A percentile compares a stretch with the other conserved stretches of the same genome.
These are phyloP conservation scores for Tetrahymena malaccensis DNA, from an alignment of 73 alveolate species.

Conservation along the genomic window DNA sequence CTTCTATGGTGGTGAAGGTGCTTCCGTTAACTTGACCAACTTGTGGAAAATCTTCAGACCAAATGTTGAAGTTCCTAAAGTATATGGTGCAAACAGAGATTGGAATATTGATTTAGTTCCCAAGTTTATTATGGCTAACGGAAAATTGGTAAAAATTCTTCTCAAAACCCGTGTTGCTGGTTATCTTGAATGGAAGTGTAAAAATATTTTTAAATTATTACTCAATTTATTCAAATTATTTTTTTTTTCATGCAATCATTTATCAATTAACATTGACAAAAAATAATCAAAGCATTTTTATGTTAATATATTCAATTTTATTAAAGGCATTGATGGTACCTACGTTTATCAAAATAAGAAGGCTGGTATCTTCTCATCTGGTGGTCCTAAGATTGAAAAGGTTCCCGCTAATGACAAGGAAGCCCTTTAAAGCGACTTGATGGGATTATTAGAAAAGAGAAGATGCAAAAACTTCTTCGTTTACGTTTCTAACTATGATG, in stretches of 20 bases:
- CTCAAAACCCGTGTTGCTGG: constrained; percentile 84
- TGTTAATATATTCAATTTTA: background rate
- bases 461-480: constrained; percentile 93
- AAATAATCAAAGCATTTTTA: too few species aligned
- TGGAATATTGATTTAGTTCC: constrained; percentile 98
- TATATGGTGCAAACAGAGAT: constrained; percentile 83
- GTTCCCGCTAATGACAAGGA: constrained; percentile 94
- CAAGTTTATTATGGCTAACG: constrained; percentile 97
- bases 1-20: constrained; percentile 95
- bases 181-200: constrained; percentile 73
- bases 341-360: constrained; percentile 41
- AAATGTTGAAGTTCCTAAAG: constrained; percentile 74
- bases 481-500: constrained; percentile 79
- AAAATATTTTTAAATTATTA: background rate
- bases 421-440: constrained; percentile 89
- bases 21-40: constrained; percentile 92
- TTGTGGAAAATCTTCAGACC: constrained; percentile 87
- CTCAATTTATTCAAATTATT: background rate
- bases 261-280: background rate
- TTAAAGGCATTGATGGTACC: constrained; percentile 43
- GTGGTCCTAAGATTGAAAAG: constrained; percentile 70
- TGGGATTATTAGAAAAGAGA: constrained; percentile 98
- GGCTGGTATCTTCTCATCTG: constrained; percentile 47
- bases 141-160: constrained; percentile 88
- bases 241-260: background rate